Percentiles rank a stretch among this genome's conserved stretches.
These are phyloP conservation scores for Xylariaceae sp. DNA, from an alignment of 2,329 filamentous ascomycete genomes.

Conservation along the genomic window DNA sequence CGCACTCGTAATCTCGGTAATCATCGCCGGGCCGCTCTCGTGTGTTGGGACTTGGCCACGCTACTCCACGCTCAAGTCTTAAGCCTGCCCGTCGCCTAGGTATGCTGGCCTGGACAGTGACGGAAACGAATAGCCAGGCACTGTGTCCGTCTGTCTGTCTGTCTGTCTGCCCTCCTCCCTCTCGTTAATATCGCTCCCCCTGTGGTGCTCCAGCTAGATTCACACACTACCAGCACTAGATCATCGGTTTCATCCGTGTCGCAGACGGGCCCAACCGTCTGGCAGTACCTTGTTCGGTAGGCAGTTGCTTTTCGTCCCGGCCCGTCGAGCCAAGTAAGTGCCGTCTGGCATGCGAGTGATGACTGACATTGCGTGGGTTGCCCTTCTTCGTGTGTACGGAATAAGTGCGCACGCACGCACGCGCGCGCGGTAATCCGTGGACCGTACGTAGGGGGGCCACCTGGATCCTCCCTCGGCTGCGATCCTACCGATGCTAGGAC, in stretches of 20 bases:
- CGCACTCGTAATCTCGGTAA: background rate
- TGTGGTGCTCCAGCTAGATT: background rate
- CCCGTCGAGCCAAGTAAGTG: background rate
- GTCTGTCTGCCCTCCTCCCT: background rate
- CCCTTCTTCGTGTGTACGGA: too few relatives aligned
- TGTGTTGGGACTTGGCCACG: background rate
- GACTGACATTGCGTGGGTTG: too few relatives aligned
- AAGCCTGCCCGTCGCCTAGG: too few relatives aligned
- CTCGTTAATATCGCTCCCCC: background rate
- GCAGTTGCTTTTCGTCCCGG: background rate
- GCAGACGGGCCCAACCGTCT: background rate
- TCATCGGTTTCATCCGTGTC: conserved; percentile 5
- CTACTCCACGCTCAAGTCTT: too few relatives aligned
- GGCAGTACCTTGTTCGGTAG: background rate
- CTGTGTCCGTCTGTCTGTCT: background rate
- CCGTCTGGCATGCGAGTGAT: background rate
- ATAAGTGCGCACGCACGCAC: too few relatives aligned
- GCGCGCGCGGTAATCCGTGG: too few relatives aligned
- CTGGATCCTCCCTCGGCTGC: background rate
- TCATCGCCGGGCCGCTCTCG: background rate
- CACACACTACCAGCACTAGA: background rate
- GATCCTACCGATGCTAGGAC: background rate
- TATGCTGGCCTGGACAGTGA: too few relatives aligned
- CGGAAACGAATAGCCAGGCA: background rate
- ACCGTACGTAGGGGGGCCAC: background rate